phyloP scores from a whole-genome alignment of 140 eudicot genomes.

The Ambrosia hybrid region DNA sequence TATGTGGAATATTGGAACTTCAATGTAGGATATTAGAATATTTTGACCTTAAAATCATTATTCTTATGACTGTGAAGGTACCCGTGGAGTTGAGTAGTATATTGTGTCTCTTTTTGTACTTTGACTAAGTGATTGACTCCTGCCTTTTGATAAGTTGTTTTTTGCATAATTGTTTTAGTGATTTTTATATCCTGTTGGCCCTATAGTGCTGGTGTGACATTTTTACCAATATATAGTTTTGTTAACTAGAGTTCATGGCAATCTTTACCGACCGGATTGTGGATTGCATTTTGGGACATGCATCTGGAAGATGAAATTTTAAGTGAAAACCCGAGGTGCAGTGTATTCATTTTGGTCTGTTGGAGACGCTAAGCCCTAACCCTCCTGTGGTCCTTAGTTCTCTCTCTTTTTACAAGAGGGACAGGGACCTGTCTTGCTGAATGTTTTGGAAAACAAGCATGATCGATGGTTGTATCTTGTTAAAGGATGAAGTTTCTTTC shows the following conservation, averaged over 20 bases:
- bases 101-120: no score
- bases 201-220: slow-evolving; percentile 28
- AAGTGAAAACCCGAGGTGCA: slow-evolving; percentile 17
- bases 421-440: slow-evolving; percentile 8
- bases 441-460: slow-evolving; percentile 16
- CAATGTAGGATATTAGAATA: background rate
- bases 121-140: no score
- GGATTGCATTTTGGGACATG: slow-evolving; percentile 39
- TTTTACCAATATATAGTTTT: slow-evolving; percentile 36
- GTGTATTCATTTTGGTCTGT: slow-evolving; percentile 23
- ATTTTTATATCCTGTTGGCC: slow-evolving; percentile 10
- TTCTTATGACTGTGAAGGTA: background rate
- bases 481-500: slow-evolving; percentile 18
- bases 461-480: slow-evolving; percentile 23
- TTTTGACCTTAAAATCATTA: background rate
- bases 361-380: slow-evolving; percentile 21
- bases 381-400: slow-evolving; percentile 11
- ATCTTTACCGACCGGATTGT: slow-evolving; percentile 58
- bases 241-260: slow-evolving; percentile 51
- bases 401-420: slow-evolving; percentile 18
- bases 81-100: background rate
- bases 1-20: slow-evolving; percentile 12
- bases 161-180: no score
- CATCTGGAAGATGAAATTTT: slow-evolving; percentile 29
- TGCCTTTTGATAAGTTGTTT: no score